Conservation (phyloP, 1,139 yeast genomes). For the Geotrichum bryndzae region DNA sequence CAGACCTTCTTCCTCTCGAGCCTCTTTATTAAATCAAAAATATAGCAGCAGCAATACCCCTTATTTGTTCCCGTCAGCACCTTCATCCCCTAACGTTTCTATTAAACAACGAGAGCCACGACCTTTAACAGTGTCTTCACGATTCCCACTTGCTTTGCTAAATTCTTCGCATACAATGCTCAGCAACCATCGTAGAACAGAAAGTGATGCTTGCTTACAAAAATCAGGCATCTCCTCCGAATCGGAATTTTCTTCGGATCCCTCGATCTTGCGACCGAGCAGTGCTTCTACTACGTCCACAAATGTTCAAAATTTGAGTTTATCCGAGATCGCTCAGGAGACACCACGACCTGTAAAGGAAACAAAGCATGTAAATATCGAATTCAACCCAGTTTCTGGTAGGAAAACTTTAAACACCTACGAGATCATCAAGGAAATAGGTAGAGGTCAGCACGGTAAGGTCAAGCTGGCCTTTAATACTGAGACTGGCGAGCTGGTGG, state of each 20-base stretch:
- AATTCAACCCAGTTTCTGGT: conserved; percentile 82
- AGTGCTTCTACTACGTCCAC: conserved; percentile 2
- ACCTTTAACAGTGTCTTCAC: background rate
- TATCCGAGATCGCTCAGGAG: background rate
- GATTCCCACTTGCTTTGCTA: conserved; percentile 3
- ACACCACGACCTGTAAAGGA: conserved; percentile 53
- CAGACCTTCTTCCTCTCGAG: background rate
- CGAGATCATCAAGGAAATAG: conserved; percentile 81
- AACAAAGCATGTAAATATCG: conserved; percentile 72
- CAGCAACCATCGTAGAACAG: background rate
- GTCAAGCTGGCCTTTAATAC: conserved; percentile 84
- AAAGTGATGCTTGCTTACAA: background rate
- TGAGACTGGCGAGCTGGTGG: conserved; percentile 59
- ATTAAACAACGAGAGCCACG: background rate
- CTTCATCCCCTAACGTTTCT: background rate
- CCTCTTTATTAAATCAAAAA: background rate
- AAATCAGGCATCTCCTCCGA: background rate
- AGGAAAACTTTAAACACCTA: conserved; percentile 84
- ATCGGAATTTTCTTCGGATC: background rate
- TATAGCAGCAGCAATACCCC: background rate
- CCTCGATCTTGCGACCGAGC: background rate
- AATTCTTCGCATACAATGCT: background rate
- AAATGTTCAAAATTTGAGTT: background rate
- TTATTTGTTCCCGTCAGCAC: background rate
- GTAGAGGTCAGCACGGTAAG: conserved; percentile 96